Base-by-base conservation (phyloP, 345 rosid genomes). In the Lepidium sativum region DNA sequence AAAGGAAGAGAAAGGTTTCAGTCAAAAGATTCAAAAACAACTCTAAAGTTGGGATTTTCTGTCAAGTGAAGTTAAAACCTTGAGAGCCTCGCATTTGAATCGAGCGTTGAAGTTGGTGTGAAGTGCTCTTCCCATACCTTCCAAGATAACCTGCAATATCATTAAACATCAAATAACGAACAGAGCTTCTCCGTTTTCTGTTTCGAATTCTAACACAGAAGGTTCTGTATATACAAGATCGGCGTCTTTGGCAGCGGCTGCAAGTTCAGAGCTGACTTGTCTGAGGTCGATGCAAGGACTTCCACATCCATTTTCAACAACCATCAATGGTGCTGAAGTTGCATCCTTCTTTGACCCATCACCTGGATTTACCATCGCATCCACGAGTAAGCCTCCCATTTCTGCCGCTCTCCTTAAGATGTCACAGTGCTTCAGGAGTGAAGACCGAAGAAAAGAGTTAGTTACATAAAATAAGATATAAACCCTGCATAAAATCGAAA, bases 181-280 rank as follows among this genome's bases (percentile, higher is more conserved):
- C 54, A 56, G 15, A 49, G 47, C n/a, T 53, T 17, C 12, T 55
- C 16, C 20, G 2, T 31, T 4, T 13, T 21, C 11, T 60, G 10
- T 60, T 3, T 32, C 2, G 5, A 21, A 16, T 3, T 10, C 3
- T n/a, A 14, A n/a, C n/a, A n/a, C n/a, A n/a, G n/a, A n/a, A 65
- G 53, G 29, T 48, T 16, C 6, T 25, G 66, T 50, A 40, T 71
- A 50, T 94, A 94, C 99, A 87, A 94, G 83, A 77, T 94, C 99
- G 40, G 99, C 97, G 74, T 80, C 81, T 79, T 82, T 84, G 48
- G 99, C 96, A 41, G 87, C 87, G 13, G 92, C 97, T 42, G 99
- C 97, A 60, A 94, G 92, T 85, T 94, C 97, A 6, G 95, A 90
- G 88, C 99, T 94, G 84, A 94, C 99, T 78, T 94, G 97, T 78